These are phyloP conservation scores for Rhynchosporium agropyri DNA, from an alignment of 2,329 filamentous ascomycete species.

Conservation along the genomic window DNA sequence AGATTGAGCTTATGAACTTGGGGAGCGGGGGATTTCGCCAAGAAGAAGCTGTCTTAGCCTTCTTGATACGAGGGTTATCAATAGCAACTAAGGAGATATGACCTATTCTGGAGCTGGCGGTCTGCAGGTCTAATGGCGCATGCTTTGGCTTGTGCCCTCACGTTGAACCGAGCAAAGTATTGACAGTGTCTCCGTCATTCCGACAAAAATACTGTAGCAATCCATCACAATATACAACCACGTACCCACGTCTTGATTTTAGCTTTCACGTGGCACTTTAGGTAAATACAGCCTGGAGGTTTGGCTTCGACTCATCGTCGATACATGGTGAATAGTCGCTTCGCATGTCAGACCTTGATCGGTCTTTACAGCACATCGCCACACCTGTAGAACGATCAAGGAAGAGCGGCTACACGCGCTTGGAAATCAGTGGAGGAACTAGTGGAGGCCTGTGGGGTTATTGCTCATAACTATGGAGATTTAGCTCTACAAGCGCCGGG, in stretches of 20 bases:
- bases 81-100: not conserved
- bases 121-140: not conserved
- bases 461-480: not conserved
- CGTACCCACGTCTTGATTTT: too few species aligned
- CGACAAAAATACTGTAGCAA: too few species aligned
- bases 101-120: not conserved
- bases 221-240: too few species aligned
- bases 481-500: constrained; percentile 6
- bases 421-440: not conserved
- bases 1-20: not conserved
- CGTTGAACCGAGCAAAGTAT: not conserved
- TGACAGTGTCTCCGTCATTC: too few species aligned
- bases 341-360: constrained; percentile 7
- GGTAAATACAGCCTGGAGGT: too few species aligned
- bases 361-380: not conserved
- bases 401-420: constrained; percentile 9
- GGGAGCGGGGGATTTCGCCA: constrained; percentile 9
- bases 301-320: too few species aligned
- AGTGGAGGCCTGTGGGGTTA: constrained; percentile 3
- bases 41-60: not conserved
- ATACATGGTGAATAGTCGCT: not conserved
- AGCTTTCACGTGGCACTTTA: too few species aligned
- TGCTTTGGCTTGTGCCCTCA: not conserved
- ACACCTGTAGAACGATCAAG: not conserved
- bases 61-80: not conserved